Evolutionary conservation across 345 rosid species (phyloP), one percentile per base, ranked within the genome.

Genomic region (Arabidopsis suecica): DNA sequence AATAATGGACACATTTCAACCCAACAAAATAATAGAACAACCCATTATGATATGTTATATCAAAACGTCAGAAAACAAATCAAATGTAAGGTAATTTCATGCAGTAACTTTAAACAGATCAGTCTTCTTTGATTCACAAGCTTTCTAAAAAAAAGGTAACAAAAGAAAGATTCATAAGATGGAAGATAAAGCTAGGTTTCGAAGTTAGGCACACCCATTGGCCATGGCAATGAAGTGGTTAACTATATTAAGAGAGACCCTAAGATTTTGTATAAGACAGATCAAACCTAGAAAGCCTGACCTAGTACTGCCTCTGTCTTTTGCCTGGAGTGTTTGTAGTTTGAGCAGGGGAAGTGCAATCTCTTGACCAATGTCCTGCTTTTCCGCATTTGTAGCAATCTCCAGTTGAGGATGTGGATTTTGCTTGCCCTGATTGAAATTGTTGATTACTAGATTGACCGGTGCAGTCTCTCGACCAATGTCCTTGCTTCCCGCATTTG

Each of bases 351-450:
- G 47, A 45, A 74, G 84, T 67, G 80, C 91, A 85, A 59, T 87
- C 86, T 74, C 83, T 87, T 18, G 91, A 87, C 87, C 87, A 83
- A 56, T 87, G 91, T n/a, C 88, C 88, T 8, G 82, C 73, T 63
- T 83, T 82, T 23, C 86, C 83, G 6, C 87, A 87, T 61, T 87
- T 87, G 76, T 68, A 75, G 42, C 74, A 75, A 22, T 68, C 47
- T 13, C 83, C 62, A 61, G 76, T 51, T 36, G 83, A 65, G 28
- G 75, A 16, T 3, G 54, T 47, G 33, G 71, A 37, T 50, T 69
- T 68, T 42, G 71, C 71, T 30, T 74, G 74, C 38, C 78, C 83
- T 54, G 77, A 18, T 3, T 66, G 72, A 23, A 74, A 9, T 65
- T 42, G 61, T 57, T 61, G 66, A 78, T 59, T 57, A 63, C 71